phyloP scores from a whole-genome alignment of 805 yeast genomes.

The Candida anglica region DNA sequence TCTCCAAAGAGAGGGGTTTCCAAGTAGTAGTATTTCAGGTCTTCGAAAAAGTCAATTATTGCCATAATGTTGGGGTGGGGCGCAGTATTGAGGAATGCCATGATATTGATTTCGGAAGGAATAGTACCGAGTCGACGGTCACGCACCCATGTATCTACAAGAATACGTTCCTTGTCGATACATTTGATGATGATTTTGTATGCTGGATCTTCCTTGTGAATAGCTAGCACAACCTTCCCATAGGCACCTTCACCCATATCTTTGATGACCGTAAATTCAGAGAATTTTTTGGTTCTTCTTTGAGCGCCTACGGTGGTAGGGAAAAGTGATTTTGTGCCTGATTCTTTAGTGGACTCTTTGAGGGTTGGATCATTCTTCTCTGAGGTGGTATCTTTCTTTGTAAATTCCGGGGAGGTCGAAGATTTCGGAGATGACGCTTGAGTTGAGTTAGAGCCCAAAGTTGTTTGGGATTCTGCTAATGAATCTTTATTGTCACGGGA shows the following conservation, averaged over 20 bases:
- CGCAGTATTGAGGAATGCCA: slow-evolving; percentile 70
- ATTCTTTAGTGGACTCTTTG: slow-evolving; percentile 28
- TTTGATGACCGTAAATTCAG: slow-evolving; percentile 67
- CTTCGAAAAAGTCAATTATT: slow-evolving; percentile 89
- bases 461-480: background rate
- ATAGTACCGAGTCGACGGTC: slow-evolving; percentile 89
- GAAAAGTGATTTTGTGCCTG: too few species aligned
- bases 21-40: slow-evolving; percentile 80
- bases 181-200: slow-evolving; percentile 80
- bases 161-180: slow-evolving; percentile 85
- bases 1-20: slow-evolving; percentile 89
- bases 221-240: slow-evolving; percentile 84
- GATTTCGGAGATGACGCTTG: background rate
- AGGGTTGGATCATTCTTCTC: slow-evolving; percentile 14
- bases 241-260: slow-evolving; percentile 96
- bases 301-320: slow-evolving; percentile 55
- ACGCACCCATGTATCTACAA: slow-evolving; percentile 97
- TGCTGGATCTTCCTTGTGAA: slow-evolving; percentile 56
- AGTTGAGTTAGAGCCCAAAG: background rate
- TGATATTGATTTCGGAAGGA: slow-evolving; percentile 93
- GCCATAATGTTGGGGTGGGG: slow-evolving; percentile 89
- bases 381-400: background rate
- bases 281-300: slow-evolving; percentile 66
- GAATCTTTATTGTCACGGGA: background rate
- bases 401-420: background rate